phyloP scores from a whole-genome alignment of 169 alveolate genomes.

The Amoebophrya sp. region DNA sequence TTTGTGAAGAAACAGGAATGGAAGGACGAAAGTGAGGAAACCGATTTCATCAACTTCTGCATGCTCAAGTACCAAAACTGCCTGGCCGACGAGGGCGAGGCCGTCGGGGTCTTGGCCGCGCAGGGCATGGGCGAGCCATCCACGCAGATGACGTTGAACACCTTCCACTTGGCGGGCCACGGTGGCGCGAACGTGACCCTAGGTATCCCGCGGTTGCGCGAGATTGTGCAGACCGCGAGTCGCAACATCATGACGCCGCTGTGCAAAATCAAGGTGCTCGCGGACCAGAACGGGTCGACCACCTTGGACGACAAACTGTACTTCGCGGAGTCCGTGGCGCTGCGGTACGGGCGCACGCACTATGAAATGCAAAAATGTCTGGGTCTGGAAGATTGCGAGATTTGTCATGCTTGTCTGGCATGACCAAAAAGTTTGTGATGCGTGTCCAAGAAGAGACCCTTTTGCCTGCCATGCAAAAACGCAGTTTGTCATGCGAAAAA shows the following conservation, averaged over 20 bases:
- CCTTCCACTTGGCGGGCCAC: constrained; percentile 99
- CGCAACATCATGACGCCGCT: constrained; percentile 29
- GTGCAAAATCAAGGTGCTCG: neutral
- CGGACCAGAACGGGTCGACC: neutral
- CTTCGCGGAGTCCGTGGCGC: neutral
- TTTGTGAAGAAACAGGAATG: neutral
- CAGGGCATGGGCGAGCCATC: constrained; percentile 99
- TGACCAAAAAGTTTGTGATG: too few relatives aligned
- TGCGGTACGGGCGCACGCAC: neutral
- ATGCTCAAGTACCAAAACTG: neutral
- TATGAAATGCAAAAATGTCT: too few relatives aligned
- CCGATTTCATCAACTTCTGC: neutral
- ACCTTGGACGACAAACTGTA: neutral
- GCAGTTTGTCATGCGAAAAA: too few relatives aligned
- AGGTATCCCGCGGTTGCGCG: constrained; percentile 99
- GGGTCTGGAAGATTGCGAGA: too few relatives aligned
- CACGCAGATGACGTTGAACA: constrained; percentile 99
- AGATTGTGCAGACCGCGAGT: constrained; percentile 74
- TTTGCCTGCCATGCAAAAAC: too few relatives aligned
- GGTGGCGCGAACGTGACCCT: constrained; percentile 98
- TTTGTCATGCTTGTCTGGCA: too few relatives aligned
- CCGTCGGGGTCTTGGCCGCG: constrained; percentile 98
- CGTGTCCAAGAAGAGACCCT: too few relatives aligned
- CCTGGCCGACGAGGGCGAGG: constrained; percentile 91
- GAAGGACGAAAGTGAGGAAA: neutral